Evolutionary conservation across 441 rosid species (phyloP).

Genomic region (Adansonia gregorii): DNA sequence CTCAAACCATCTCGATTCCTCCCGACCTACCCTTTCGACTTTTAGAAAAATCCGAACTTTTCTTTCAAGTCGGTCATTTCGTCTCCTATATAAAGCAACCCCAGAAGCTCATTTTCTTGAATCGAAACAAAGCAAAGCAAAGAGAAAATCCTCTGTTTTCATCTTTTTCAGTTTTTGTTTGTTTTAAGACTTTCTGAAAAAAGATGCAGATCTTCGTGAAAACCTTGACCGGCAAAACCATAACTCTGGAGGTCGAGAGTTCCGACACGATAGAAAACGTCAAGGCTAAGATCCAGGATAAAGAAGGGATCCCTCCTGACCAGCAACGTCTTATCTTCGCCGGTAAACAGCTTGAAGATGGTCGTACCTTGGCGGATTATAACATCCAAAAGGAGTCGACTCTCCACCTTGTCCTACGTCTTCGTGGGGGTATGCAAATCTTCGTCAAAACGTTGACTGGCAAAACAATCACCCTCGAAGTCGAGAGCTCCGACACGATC

Average conservation of each 20-base stretch:
- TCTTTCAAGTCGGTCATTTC: too few species aligned
- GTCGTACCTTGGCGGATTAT: too few species aligned
- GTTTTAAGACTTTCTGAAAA: too few species aligned
- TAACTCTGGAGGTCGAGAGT: too few species aligned
- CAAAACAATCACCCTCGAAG: constrained; percentile 70
- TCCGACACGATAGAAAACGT: too few species aligned
- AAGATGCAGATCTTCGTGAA: constrained; percentile 32
- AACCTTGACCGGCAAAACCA: too few species aligned
- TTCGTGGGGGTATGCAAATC: not conserved
- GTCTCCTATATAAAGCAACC: constrained; percentile 23
- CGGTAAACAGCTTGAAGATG: too few species aligned
- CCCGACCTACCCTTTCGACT: not conserved
- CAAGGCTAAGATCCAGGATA: too few species aligned
- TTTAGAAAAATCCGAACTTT: not conserved
- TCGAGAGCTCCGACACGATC: constrained; percentile 81
- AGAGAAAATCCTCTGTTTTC: not conserved
- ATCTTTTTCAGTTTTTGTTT: not conserved
- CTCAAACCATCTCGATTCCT: not conserved
- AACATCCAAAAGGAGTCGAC: too few species aligned
- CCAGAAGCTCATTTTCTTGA: not conserved
- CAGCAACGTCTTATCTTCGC: too few species aligned
- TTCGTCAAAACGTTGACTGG: not conserved
- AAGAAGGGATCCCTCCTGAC: too few species aligned
- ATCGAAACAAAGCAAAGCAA: not conserved
- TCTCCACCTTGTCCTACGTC: too few species aligned